Base-by-base conservation (phyloP, 441 rosid genomes). In the Syzygium malaccense region DNA sequence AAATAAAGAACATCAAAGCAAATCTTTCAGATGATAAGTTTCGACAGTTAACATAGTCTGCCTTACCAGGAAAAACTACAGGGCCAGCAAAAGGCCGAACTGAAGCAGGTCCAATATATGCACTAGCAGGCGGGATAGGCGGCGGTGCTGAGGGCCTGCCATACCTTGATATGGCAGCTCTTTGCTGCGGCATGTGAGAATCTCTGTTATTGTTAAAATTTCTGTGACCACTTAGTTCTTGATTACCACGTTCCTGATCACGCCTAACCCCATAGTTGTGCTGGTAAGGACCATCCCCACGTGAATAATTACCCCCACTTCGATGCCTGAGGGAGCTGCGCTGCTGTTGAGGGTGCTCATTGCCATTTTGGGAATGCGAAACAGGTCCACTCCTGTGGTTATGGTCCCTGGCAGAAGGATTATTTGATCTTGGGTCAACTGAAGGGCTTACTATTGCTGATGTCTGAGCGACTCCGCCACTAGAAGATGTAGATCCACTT, bases 211-310 rank as follows among this genome's bases (percentile, higher is more conserved):
- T 95, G 87, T 93, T 95, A 90, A 89, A 93, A 85, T 85, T 85
- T 58, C 99, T 92, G 86, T 92, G 92, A 87, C 88, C 64, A 91
- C 80, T 91, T 98, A 95, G 94, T 30, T 94, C 98, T 75, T 93
- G 98, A 92, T 94, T 95, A 28, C 94, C 92, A 88, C 95, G 97
- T 87, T 96, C 99, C 62, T 96, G 99, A 90, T 91, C 93, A 56
- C 96, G 95, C 89, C 96, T 92, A 45, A 91, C 91, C 83, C 95
- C 96, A 89, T 94, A 94, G 91, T 80, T 92, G 86, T 92, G 95
- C 91, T 92, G 92, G 90, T 93, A 94, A 88, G 92, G 91, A 89
- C 95, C 95, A 93, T 95, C 95, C 86, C 94, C 96, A 86, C 95
- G 94, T 19, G 92, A 87, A 92, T 94, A 93, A n/a, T 91, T 88